Evolutionary conservation across 176 grass and related monocot genomes (phyloP), one percentile per base, ranked within the genome.

Genomic region (Carex kokanica): DNA sequence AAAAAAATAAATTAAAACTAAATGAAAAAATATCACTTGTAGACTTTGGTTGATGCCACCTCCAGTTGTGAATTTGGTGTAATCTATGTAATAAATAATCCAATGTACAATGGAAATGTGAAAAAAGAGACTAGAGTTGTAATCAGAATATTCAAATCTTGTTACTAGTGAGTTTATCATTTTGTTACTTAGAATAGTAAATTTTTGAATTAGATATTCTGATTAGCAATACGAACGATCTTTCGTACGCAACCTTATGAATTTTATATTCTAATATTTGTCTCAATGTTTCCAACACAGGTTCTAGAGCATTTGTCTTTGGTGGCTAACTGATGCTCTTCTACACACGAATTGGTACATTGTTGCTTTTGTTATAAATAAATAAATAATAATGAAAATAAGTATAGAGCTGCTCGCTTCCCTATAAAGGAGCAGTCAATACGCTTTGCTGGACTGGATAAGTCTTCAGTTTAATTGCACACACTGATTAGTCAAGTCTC

Each of bases 71-170:
- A 8, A 43, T 43, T 74, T 74, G 3, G 17, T 74, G 70, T 74
- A 74, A 74, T 40, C 38, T 74, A 74, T 74, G 70, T 74, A 74
- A 74, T 52, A 74, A 74, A 51, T 74, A 24, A 45, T 38, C 14
- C 40, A 38, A 20, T 74, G 40, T 52, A 74, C 21, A 74, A 41
- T 52, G 70, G 51, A 74, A 52, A 73, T 43, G 1, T 34, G 34
- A 70, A 70, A 27, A 70, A 60, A 60, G 1, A 60, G 58, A 60
- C 6, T 21, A 60, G 58, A 21, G 58, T 60, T 60, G 58, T 20
- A n/a, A 60, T 5, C 5, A 40, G 32, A 34, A 1, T 32, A 32
- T 60, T 21, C 1, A 20, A 21, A 60, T 60, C 17, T 3, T 58
- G 56, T 59, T 59, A 59, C 41, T 8, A 43, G 18, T 59, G 6